Base-by-base conservation (phyloP, 2,329 filamentous ascomycete species). In the Fusarium tanahbumbuense region DNA sequence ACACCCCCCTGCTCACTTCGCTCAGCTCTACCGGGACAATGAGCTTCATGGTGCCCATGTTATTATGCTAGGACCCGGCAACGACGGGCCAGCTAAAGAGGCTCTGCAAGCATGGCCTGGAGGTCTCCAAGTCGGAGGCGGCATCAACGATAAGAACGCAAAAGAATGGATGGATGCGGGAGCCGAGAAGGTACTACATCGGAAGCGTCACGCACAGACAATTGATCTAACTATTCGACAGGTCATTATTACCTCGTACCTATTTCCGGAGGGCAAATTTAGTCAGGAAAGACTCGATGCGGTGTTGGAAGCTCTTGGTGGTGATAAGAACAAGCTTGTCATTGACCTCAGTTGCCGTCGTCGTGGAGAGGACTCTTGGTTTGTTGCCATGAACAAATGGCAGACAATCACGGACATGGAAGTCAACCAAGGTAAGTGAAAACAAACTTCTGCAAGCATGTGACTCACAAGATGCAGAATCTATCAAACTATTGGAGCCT, bases 381-480 rank as follows among this genome's bases (percentile, higher is more conserved):
- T 92, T 76, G 96, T 99, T n/a, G 95, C 96, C 58, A 99, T 97
- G 91, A 93, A 99, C 81, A 97, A 97, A 80, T 99, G 96, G 96
- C 96, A 98, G 85, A 97, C 93, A 2, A 91, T 98, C 59, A 98
- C 96, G 3, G 93, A 98, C 76, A 97, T 97, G 90, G 93, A 98
- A 78, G 89, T 99, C 70, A 95, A 91, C 69, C 85, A 92, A 85
- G 92, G 95, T 94, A 82, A 72, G 22, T 56, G 42, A 55, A 13
- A 28, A 37, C 47, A 25, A 55, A n/a, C 42, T 11, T n/a, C 22
- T 52, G 44, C 34, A 53, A 37, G 22, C 28, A 41, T 50, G 34
- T 57, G 27, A 46, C 73, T 75, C 47, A 71, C 57, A 20, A 25
- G 42, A 18, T 37, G 55, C 76, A 97, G 95, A 92, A 71, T 92